Conservation (phyloP, 164 flowering plant genomes). For the Cinnamomum micranthum region DNA sequence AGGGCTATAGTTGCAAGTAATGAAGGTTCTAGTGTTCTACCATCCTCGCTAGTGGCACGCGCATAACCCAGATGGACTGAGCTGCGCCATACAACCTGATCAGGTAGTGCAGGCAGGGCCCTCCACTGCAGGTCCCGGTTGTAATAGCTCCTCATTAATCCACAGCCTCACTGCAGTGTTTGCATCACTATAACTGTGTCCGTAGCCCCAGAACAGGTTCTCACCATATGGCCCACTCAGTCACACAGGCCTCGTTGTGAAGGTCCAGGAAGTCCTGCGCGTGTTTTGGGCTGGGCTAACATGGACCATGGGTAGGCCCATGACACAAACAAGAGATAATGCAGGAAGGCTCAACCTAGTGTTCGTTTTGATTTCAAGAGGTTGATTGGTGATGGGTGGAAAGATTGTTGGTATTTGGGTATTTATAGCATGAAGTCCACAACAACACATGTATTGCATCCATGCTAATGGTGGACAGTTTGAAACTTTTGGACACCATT, state of each 20-base stretch:
- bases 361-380: background rate
- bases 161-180: background rate
- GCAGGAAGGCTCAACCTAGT: background rate
- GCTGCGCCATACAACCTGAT: conserved; percentile 45
- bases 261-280: conserved; percentile 2
- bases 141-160: conserved; percentile 1
- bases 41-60: conserved; percentile 26
- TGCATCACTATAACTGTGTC: background rate
- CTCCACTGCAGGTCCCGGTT: conserved; percentile 17
- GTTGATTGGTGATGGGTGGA: background rate
- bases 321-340: background rate
- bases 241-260: background rate
- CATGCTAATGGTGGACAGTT: background rate
- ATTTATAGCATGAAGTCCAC: background rate
- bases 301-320: background rate
- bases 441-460: background rate
- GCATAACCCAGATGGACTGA: conserved; percentile 41
- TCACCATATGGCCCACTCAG: conserved; percentile 26
- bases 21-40: conserved; percentile 6
- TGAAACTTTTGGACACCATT: background rate
- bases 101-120: conserved; percentile 32
- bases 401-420: background rate
- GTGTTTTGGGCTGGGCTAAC: conserved; percentile 4
- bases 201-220: conserved; percentile 8
- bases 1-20: conserved; percentile 18